phyloP scores from a whole-genome alignment of 1,284 basidiomycete species.

The Phellinidium pouzarii region DNA sequence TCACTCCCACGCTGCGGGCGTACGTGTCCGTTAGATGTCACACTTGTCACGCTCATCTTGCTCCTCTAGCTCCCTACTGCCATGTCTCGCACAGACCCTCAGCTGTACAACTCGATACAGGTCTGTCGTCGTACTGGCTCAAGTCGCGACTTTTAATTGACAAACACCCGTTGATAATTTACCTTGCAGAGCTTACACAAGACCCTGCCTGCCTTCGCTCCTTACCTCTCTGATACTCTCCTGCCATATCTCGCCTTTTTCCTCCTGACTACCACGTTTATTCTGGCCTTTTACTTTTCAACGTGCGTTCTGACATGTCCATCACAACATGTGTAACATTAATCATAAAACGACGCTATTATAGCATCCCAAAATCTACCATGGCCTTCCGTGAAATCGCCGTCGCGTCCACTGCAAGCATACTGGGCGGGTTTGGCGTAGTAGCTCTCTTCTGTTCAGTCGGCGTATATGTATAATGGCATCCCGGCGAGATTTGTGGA shows the following conservation, averaged over 20 bases:
- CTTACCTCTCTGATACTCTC: constrained; percentile 54
- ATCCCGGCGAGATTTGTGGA: not conserved
- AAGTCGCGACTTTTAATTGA: constrained; percentile 9
- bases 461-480: constrained; percentile 76
- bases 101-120: constrained; percentile 35
- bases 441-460: constrained; percentile 82
- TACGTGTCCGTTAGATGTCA: not conserved
- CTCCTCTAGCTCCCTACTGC: constrained; percentile 12
- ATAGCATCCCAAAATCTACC: constrained; percentile 64
- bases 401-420: constrained; percentile 66
- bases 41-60: not conserved
- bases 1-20: constrained; percentile 8
- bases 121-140: constrained; percentile 26
- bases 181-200: constrained; percentile 44
- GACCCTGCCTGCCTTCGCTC: constrained; percentile 55
- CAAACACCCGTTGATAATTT: constrained; percentile 9
- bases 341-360: constrained; percentile 18
- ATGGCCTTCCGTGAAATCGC: constrained; percentile 63
- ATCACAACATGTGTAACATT: constrained; percentile 6
- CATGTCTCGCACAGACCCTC: constrained; percentile 27
- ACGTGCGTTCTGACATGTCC: constrained; percentile 49
- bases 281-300: constrained; percentile 81
- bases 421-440: constrained; percentile 77
- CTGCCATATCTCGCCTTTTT: constrained; percentile 72
- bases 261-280: constrained; percentile 69